Conservation (phyloP, 2,329 filamentous ascomycete species). For the Juglanconis oblonga region DNA sequence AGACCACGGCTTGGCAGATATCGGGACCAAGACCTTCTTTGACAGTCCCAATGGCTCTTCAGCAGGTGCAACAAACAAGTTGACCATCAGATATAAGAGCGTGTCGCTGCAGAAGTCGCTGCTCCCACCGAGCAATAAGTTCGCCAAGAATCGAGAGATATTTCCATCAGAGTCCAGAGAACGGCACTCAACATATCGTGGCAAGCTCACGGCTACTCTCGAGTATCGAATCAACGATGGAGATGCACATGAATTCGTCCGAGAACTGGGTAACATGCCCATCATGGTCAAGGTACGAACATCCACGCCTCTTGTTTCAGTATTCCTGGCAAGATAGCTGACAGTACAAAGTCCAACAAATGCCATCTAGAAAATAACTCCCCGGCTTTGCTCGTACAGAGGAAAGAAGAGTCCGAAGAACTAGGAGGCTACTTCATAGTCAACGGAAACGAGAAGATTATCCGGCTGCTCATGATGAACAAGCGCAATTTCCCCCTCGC, state of each 20-base stretch:
- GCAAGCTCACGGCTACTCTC: constrained; percentile 76
- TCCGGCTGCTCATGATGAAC: constrained; percentile 86
- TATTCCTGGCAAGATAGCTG: neutral
- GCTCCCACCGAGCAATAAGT: constrained; percentile 79
- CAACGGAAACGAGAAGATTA: constrained; percentile 95
- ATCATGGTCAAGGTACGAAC: constrained; percentile 81
- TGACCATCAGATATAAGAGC: constrained; percentile 76
- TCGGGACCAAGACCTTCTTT: constrained; percentile 82
- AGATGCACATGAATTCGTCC: constrained; percentile 75
- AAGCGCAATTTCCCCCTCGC: constrained; percentile 94
- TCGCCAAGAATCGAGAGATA: constrained; percentile 78
- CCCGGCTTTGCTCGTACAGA: constrained; percentile 76
- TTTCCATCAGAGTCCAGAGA: constrained; percentile 92
- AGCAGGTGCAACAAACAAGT: constrained; percentile 63
- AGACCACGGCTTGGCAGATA: constrained; percentile 76
- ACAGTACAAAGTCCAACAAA: constrained; percentile 66
- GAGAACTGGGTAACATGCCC: constrained; percentile 85
- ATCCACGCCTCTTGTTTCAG: constrained; percentile 22
- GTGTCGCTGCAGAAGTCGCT: constrained; percentile 79
- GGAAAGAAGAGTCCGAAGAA: constrained; percentile 95
- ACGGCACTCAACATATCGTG: constrained; percentile 86
- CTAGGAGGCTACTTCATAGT: constrained; percentile 96
- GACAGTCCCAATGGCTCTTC: constrained; percentile 71
- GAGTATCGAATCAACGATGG: constrained; percentile 86
- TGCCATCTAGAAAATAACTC: constrained; percentile 88